Base-by-base conservation (phyloP, 257 asterid genomes). In the Lycium ferocissimum region DNA sequence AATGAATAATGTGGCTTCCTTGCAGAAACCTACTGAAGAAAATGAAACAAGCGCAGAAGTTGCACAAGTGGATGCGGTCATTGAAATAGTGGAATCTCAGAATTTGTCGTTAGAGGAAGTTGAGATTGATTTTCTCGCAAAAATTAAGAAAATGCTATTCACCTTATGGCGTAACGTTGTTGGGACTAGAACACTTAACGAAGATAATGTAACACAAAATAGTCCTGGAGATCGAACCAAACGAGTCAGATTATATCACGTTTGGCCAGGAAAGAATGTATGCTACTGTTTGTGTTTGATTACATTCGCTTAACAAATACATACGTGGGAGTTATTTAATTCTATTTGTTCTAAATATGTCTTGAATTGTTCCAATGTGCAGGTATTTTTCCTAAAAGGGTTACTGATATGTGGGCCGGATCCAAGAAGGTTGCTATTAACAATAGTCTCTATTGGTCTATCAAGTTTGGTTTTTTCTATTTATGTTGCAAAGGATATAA, bases 321-420 rank as follows among this genome's bases (percentile, higher is more conserved):
- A 4, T 15, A 58, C n/a, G n/a, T n/a, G 17, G 54, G 54, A 58
- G 56, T 35, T 37, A 26, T 17, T 2, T 9, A 79, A 62, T 26
- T 17, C 4, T 26, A 61, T 12, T 37, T 62, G 76, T 53, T 58
- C 17, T 51, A 54, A 37, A 65, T 65, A 3, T 26, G 15, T 8
- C 35, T 84, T 58, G 0, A 11, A 63, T 58, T 9, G 22, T 20
- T 61, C 13, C 9, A 20, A 38, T 45, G 43, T 75, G 72, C 53
- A 85, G 88, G 86, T 82, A 5, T 87, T 87, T 85, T 85, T 82
- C 43, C 80, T 87, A 62, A 49, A 49, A 56, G 86, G 85, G 54
- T 84, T 75, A 65, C 43, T 87, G 11, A 75, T 87, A 9, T 87
- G 86, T 70, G 89, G 88, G n/a, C 84, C 88, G 54, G 79, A 87